These are phyloP conservation scores for Fusarium sp. DNA, from an alignment of 2,329 filamentous ascomycete species.

Conservation along the genomic window DNA sequence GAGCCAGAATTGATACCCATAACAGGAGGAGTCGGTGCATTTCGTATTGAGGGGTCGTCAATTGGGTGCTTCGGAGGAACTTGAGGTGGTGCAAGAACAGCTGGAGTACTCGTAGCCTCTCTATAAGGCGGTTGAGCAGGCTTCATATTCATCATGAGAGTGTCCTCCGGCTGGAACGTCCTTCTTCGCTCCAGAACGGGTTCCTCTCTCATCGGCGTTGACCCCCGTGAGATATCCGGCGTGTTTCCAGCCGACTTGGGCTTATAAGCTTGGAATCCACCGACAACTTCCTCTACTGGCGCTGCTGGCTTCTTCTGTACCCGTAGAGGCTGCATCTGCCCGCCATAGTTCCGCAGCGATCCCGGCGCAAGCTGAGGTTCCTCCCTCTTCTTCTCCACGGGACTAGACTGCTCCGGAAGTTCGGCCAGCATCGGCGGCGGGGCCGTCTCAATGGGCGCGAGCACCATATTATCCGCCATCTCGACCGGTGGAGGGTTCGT, in stretches of 20 bases:
- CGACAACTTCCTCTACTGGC: background rate
- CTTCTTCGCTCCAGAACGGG: slow-evolving; percentile 16
- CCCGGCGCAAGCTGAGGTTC: slow-evolving; percentile 31
- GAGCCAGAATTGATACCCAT: background rate
- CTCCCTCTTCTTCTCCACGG: slow-evolving; percentile 41
- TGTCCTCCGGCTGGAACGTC: slow-evolving; percentile 41
- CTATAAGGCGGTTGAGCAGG: slow-evolving; percentile 32
- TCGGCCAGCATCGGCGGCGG: slow-evolving; percentile 47
- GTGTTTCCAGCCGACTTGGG: slow-evolving; percentile 4
- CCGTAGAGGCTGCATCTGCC: slow-evolving; percentile 22
- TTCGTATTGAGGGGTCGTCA: slow-evolving; percentile 4
- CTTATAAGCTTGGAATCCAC: slow-evolving; percentile 34
- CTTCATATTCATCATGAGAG: slow-evolving; percentile 34
- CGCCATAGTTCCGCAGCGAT: slow-evolving; percentile 18
- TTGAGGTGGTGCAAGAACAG: slow-evolving; percentile 38
- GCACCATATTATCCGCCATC: slow-evolving; percentile 51
- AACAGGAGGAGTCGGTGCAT: slow-evolving; percentile 7
- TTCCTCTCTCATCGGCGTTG: slow-evolving; percentile 17
- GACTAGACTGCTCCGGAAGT: slow-evolving; percentile 48
- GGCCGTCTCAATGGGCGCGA: slow-evolving; percentile 49
- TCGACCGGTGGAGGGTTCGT: slow-evolving; percentile 56
- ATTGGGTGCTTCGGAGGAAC: slow-evolving; percentile 34
- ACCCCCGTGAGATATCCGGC: slow-evolving; percentile 11
- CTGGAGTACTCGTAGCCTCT: slow-evolving; percentile 32
- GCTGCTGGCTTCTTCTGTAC: slow-evolving; percentile 8